phyloP scores from a whole-genome alignment of 192 early-diverging fungal species.

The Linderina pennispora region DNA sequence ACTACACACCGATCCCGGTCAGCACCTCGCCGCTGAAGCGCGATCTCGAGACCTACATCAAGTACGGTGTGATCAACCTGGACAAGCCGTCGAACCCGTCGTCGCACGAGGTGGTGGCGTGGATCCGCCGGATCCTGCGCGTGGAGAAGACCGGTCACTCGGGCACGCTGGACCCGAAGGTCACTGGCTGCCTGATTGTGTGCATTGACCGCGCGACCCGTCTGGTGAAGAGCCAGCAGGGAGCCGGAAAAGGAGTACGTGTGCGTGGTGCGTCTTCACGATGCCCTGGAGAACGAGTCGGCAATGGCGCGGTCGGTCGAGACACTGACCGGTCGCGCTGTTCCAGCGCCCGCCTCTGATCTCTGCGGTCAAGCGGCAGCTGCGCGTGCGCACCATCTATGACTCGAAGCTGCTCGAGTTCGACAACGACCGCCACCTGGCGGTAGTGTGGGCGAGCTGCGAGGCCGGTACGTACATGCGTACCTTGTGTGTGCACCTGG shows the following conservation, averaged over 20 bases:
- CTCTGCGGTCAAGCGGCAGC: slow-evolving; percentile 98
- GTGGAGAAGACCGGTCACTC: slow-evolving; percentile 98
- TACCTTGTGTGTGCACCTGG: slow-evolving; percentile 98
- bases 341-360: slow-evolving; percentile 99
- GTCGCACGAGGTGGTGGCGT: slow-evolving; percentile 99
- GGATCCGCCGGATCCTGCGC: slow-evolving; percentile 95
- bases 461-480: slow-evolving; percentile 99
- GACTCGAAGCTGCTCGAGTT: slow-evolving; percentile 95
- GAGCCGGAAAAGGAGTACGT: slow-evolving; percentile 99
- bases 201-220: slow-evolving; percentile 98
- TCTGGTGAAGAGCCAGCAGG: slow-evolving; percentile 98
- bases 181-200: slow-evolving; percentile 98
- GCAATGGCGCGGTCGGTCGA: slow-evolving; percentile 82
- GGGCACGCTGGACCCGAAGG: slow-evolving; percentile 98
- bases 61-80: slow-evolving; percentile 98
- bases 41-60: slow-evolving; percentile 81
- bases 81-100: slow-evolving; percentile 99
- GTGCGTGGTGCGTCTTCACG: slow-evolving; percentile 89
- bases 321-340: slow-evolving; percentile 94
- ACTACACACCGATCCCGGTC: slow-evolving; percentile 96
- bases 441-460: slow-evolving; percentile 96
- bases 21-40: slow-evolving; percentile 95
- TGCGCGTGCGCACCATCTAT: slow-evolving; percentile 97
- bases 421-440: slow-evolving; percentile 94
- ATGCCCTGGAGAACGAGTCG: slow-evolving; percentile 85